Percentiles rank a stretch among this genome's conserved stretches.
Conservation (phyloP, 2,329 filamentous ascomycete species). For the Pseudofabraea citricarpa region DNA sequence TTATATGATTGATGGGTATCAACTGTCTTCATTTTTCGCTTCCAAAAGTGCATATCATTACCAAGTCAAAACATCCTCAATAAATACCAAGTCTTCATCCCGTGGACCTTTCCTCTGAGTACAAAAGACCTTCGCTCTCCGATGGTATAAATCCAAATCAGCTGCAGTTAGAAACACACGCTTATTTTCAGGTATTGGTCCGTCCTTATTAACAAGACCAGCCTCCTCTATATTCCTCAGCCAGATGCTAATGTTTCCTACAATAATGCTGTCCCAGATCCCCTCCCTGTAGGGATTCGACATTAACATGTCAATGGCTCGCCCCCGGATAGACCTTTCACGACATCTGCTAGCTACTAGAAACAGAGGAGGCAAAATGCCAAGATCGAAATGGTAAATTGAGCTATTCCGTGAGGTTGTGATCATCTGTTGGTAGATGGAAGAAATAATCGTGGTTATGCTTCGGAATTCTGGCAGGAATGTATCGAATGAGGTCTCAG, state of each 20-base stretch:
- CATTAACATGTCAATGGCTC: constrained; percentile 12
- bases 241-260: constrained; percentile 11
- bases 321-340: constrained; percentile 5
- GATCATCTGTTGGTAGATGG: constrained; percentile 3
- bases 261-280: constrained; percentile 11
- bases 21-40: no score
- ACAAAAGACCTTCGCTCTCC: no score
- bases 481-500: constrained; percentile 12
- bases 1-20: no score
- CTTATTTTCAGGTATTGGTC: constrained; percentile 9
- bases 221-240: constrained; percentile 9
- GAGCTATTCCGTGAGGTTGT: background rate
- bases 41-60: no score
- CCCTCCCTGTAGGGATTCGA: constrained; percentile 8
- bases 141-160: constrained; percentile 10
- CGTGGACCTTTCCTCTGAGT: no score
- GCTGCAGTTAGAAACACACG: constrained; percentile 8
- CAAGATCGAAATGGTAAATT: constrained; percentile 9
- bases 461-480: constrained; percentile 10
- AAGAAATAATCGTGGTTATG: constrained; percentile 4
- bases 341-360: constrained; percentile 11
- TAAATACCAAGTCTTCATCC: no score
- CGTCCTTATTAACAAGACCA: background rate
- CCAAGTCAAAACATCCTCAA: no score
- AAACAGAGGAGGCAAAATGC: constrained; percentile 11